Percentiles rank a stretch among this genome's conserved stretches.
phyloP scores from a whole-genome alignment of 768 basidiomycete species.

The Leccinum fibrillosum region DNA sequence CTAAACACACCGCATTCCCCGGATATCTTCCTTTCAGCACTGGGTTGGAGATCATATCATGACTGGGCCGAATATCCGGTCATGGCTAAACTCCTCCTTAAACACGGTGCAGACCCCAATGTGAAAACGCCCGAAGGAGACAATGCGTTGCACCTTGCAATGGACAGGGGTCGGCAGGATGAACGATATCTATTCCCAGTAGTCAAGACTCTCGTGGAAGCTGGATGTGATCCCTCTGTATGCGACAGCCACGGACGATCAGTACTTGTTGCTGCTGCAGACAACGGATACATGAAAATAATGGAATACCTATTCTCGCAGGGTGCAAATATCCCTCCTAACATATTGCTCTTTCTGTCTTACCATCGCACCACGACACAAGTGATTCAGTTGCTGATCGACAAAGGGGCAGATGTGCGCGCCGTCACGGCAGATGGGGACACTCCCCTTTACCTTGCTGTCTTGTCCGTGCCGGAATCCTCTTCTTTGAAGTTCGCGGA shows the following conservation, averaged over 20 bases:
- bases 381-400: background rate
- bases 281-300: background rate
- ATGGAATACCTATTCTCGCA: background rate
- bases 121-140: background rate
- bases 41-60: background rate
- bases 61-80: rapidly evolving
- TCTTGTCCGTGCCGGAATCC: background rate
- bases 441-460: background rate
- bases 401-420: background rate
- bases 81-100: background rate
- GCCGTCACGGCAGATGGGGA: background rate
- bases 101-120: background rate
- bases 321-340: background rate
- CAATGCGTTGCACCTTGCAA: background rate
- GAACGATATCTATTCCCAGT: background rate
- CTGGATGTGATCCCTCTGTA: background rate
- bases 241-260: background rate
- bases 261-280: background rate
- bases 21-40: background rate
- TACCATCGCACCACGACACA: background rate
- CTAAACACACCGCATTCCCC: background rate
- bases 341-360: background rate
- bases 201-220: background rate
- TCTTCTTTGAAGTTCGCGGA: background rate
- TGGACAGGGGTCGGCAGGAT: rapidly evolving